These are phyloP conservation scores for Debaryomyces nepalensis DNA, from an alignment of 1,139 yeast species.

Conservation along the genomic window DNA sequence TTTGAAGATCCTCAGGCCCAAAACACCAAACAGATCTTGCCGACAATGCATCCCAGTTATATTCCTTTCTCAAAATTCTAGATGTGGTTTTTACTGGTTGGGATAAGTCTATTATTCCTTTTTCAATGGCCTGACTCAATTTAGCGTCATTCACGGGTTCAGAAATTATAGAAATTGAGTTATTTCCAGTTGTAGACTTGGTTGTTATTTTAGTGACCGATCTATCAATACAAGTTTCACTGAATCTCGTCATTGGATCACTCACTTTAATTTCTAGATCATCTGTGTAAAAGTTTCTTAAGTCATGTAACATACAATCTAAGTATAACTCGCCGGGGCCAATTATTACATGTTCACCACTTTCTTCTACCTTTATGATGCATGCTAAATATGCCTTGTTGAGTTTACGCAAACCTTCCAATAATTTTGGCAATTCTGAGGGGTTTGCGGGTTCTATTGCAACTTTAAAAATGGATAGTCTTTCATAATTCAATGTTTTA, in stretches of 20 bases:
- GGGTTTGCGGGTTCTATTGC: constrained; percentile 85
- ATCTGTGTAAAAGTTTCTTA: constrained; percentile 60
- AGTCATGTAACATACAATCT: constrained; percentile 82
- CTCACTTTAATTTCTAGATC: constrained; percentile 79
- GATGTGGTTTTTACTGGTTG: constrained; percentile 51
- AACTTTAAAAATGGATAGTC: constrained; percentile 71
- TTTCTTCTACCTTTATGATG: constrained; percentile 75
- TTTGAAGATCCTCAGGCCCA: constrained; percentile 62
- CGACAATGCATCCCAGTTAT: constrained; percentile 83
- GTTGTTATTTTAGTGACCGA: constrained; percentile 69
- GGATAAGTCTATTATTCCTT: constrained; percentile 45
- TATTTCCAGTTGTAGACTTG: constrained; percentile 57
- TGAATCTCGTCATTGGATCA: constrained; percentile 79
- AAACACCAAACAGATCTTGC: constrained; percentile 84
- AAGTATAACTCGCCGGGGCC: constrained; percentile 90
- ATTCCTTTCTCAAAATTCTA: constrained; percentile 57
- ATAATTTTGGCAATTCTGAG: constrained; percentile 72
- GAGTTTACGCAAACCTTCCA: constrained; percentile 67
- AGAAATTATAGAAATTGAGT: constrained; percentile 71
- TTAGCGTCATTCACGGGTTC: constrained; percentile 66
- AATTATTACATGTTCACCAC: constrained; percentile 81
- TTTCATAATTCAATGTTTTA: constrained; percentile 48
- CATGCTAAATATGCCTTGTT: constrained; percentile 69
- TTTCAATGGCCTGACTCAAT: constrained; percentile 61
- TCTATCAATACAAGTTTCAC: constrained; percentile 74